Percentiles rank a stretch among this genome's conserved stretches.
phyloP scores from a whole-genome alignment of 805 yeast species.

The Candida michaelii region DNA sequence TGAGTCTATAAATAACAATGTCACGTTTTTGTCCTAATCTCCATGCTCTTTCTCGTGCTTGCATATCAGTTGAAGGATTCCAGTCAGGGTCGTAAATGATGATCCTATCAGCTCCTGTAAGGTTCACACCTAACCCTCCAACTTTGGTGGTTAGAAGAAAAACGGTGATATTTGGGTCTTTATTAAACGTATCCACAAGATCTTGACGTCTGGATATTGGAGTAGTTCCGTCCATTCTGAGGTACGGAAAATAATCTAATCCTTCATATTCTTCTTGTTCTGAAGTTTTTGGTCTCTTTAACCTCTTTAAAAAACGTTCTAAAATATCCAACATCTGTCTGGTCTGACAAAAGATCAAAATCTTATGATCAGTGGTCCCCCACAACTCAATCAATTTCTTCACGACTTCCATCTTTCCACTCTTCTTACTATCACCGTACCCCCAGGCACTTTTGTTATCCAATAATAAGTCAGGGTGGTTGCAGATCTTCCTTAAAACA shows the following conservation, averaged over 20 bases:
- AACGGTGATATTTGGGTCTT: constrained; percentile 53
- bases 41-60: constrained; percentile 97
- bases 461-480: constrained; percentile 80
- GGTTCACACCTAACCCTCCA: constrained; percentile 92
- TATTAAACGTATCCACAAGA: constrained; percentile 80
- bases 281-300: constrained; percentile 17
- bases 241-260: constrained; percentile 39
- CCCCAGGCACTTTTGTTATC: constrained; percentile 31
- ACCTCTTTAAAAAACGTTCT: constrained; percentile 57
- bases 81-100: constrained; percentile 96
- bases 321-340: constrained; percentile 90
- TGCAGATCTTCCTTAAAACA: constrained; percentile 85
- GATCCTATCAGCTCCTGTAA: constrained; percentile 94
- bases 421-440: constrained; percentile 59
- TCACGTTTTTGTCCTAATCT: constrained; percentile 91
- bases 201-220: constrained; percentile 73
- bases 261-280: no score
- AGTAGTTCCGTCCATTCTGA: constrained; percentile 95
- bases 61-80: constrained; percentile 97
- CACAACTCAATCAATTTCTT: constrained; percentile 72
- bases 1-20: constrained; percentile 84
- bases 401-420: constrained; percentile 92
- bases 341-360: constrained; percentile 87
- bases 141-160: constrained; percentile 91
- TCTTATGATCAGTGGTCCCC: constrained; percentile 74